Conservation (phyloP, 2,329 filamentous ascomycete genomes). For the Botrytis cinerea region DNA sequence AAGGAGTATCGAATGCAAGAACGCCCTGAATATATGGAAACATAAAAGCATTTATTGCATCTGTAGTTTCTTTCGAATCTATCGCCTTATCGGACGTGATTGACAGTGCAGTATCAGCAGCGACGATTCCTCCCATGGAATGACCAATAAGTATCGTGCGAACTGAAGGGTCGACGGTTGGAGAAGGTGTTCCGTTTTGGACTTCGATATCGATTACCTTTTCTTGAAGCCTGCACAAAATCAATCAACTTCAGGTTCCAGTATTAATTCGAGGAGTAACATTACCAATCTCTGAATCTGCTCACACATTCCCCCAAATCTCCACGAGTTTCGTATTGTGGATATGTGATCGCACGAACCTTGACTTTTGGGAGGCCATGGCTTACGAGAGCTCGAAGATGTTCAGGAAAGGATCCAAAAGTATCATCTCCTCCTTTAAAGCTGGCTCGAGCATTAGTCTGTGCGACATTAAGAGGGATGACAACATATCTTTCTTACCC, state of each 20-base stretch:
- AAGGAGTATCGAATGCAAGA: conserved; percentile 93
- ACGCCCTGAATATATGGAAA: conserved; percentile 92
- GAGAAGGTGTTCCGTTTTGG: conserved; percentile 73
- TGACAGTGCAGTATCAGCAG: conserved; percentile 80
- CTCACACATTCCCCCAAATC: conserved; percentile 71
- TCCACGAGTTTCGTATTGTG: conserved; percentile 78
- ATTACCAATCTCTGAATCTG: conserved; percentile 73
- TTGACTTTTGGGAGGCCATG: conserved; percentile 68
- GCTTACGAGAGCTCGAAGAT: conserved; percentile 65
- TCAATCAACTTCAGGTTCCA: conserved; percentile 16
- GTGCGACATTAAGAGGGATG: neutral
- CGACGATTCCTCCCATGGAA: conserved; percentile 92
- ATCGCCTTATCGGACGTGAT: conserved; percentile 48
- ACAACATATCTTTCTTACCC: conserved; percentile 72
- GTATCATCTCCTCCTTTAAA: conserved; percentile 72
- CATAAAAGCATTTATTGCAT: conserved; percentile 64
- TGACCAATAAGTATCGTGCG: conserved; percentile 82
- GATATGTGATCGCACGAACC: conserved; percentile 71
- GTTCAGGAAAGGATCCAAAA: conserved; percentile 74
- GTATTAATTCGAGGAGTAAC: neutral
- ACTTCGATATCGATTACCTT: conserved; percentile 95
- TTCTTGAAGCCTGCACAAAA: conserved; percentile 69
- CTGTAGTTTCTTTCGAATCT: conserved; percentile 25
- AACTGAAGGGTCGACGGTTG: conserved; percentile 83
- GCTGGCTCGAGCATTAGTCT: conserved; percentile 19